A percentile compares a stretch with the other conserved stretches of the same genome.
Conservation (phyloP, 2,329 filamentous ascomycete species). For the Phialophora expanda region DNA sequence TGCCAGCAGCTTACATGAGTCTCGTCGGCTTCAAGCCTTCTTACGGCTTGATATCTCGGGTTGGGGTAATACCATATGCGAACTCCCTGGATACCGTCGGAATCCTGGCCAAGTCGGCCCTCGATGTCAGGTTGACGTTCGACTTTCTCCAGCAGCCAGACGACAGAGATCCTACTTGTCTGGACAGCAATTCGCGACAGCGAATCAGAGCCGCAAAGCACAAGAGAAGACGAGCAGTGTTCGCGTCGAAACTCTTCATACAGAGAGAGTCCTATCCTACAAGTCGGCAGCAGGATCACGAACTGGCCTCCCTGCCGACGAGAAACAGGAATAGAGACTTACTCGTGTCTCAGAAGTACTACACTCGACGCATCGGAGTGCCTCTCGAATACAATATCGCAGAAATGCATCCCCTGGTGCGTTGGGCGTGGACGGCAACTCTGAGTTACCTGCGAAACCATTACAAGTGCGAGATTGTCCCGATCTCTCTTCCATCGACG, state of each 20-base stretch:
- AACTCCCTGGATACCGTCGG: constrained; percentile 93
- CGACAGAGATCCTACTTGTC: constrained; percentile 73
- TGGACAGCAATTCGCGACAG: constrained; percentile 62
- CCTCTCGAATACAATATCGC: constrained; percentile 83
- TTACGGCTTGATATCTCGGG: constrained; percentile 83
- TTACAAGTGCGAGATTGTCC: constrained; percentile 72
- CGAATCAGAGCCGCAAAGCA: constrained; percentile 29
- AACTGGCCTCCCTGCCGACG: background rate
- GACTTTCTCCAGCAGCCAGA: constrained; percentile 60
- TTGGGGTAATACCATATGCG: constrained; percentile 87
- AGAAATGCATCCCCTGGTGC: constrained; percentile 74
- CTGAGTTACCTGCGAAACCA: constrained; percentile 62
- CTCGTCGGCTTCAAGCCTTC: constrained; percentile 88
- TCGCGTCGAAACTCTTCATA: constrained; percentile 17
- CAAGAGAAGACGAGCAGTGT: constrained; percentile 14
- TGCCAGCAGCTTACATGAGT: constrained; percentile 86
- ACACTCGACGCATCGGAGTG: constrained; percentile 60
- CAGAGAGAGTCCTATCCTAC: background rate
- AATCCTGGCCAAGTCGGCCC: constrained; percentile 65
- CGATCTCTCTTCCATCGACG: constrained; percentile 81
- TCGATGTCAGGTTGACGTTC: constrained; percentile 60
- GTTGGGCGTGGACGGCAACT: constrained; percentile 69
- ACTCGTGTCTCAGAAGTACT: constrained; percentile 15
- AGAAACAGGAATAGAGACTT: constrained; percentile 12
- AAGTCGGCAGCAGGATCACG: background rate